Conservation (phyloP, 2,329 filamentous ascomycete species). For the Neonectria ditissima region DNA sequence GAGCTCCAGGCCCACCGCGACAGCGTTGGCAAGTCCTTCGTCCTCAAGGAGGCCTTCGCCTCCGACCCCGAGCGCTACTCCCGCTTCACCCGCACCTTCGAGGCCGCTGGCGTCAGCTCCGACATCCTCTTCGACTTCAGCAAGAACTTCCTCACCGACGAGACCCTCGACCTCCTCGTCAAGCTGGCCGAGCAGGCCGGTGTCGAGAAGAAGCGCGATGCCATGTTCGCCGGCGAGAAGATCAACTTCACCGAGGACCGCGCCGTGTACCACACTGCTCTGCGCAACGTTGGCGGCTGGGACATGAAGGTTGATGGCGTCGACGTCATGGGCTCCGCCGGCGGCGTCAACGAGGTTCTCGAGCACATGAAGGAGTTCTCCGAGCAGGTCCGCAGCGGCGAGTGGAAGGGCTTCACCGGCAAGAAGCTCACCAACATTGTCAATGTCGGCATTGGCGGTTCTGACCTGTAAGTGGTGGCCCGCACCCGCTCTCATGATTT, state of each 20-base stretch:
- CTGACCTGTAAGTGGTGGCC: constrained; percentile 82
- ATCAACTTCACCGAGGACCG: constrained; percentile 99
- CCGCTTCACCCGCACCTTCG: constrained; percentile 89
- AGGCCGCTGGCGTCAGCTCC: constrained; percentile 81
- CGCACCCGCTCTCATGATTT: constrained; percentile 18
- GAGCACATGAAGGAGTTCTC: constrained; percentile 99
- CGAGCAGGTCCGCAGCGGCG: constrained; percentile 90
- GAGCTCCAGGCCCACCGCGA: constrained; percentile 92
- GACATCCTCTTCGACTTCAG: constrained; percentile 98
- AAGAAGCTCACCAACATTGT: constrained; percentile 97
- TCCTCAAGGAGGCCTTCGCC: constrained; percentile 92
- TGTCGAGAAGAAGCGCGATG: constrained; percentile 92
- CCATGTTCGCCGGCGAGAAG: constrained; percentile 97
- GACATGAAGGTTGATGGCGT: constrained; percentile 87
- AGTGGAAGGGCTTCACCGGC: constrained; percentile 97
- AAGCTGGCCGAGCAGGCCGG: constrained; percentile 93
- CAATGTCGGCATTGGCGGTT: constrained; percentile 98
- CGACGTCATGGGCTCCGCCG: constrained; percentile 90
- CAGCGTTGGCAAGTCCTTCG: constrained; percentile 86
- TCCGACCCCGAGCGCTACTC: constrained; percentile 89
- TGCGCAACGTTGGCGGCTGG: constrained; percentile 90
- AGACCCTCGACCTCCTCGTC: constrained; percentile 87
- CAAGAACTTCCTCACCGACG: constrained; percentile 97
- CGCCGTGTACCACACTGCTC: constrained; percentile 93
- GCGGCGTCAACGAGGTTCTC: constrained; percentile 89